Percentiles rank a stretch among this genome's conserved stretches.
phyloP scores from a whole-genome alignment of 208 protist genomes.

The Leishmania tropica region DNA sequence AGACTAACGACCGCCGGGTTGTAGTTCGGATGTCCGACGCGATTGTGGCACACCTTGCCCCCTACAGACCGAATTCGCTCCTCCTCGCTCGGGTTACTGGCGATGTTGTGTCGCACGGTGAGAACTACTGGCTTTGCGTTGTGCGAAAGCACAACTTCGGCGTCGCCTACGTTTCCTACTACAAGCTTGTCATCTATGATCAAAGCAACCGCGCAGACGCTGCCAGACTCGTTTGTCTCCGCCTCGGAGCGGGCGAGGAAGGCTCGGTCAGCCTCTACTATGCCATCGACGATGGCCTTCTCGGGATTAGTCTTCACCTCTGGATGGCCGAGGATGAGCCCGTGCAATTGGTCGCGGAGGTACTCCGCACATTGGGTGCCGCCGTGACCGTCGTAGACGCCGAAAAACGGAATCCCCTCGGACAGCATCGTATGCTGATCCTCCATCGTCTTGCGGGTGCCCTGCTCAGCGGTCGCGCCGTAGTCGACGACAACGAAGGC shows the following conservation, averaged over 20 bases:
- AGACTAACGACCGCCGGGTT: slow-evolving; percentile 90
- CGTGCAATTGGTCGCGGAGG: slow-evolving; percentile 80
- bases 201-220: slow-evolving; percentile 83
- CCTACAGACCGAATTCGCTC: slow-evolving; percentile 88
- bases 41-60: slow-evolving; percentile 90
- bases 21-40: slow-evolving; percentile 93
- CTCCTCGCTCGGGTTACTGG: slow-evolving; percentile 71
- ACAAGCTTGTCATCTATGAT: slow-evolving; percentile 85
- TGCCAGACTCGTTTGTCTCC: slow-evolving; percentile 85
- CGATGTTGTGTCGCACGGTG: slow-evolving; percentile 84
- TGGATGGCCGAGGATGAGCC: slow-evolving; percentile 65
- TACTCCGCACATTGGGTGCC: slow-evolving; percentile 87
- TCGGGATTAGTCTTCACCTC: slow-evolving; percentile 69
- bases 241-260: slow-evolving; percentile 69
- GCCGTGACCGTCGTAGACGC: slow-evolving; percentile 90
- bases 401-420: slow-evolving; percentile 86
- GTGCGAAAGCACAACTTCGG: slow-evolving; percentile 82
- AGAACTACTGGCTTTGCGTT: slow-evolving; percentile 72
- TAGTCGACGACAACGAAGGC: slow-evolving; percentile 77
- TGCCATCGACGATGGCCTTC: slow-evolving; percentile 72
- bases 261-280: slow-evolving; percentile 82
- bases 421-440: slow-evolving; percentile 87
- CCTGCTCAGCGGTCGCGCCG: slow-evolving; percentile 83
- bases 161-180: slow-evolving; percentile 90
- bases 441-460: slow-evolving; percentile 87